Conservation (phyloP, 2,329 filamentous ascomycete species). For the Trichoderma hamatum region DNA sequence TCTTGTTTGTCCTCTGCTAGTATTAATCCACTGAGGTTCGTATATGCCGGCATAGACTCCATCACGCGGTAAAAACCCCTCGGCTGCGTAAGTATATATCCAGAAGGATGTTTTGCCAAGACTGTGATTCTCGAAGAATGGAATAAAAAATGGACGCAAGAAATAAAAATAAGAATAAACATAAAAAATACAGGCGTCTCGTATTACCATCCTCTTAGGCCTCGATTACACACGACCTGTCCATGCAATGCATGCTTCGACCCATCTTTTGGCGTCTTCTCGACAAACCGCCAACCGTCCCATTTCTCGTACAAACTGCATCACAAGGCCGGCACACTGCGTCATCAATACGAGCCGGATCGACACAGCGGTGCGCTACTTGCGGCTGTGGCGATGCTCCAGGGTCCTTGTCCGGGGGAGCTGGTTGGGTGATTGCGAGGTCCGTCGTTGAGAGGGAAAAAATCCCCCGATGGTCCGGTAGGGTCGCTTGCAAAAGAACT, state of each 20-base stretch:
- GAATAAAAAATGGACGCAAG: neutral
- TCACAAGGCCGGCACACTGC: slow-evolving; percentile 24
- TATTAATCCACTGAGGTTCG: slow-evolving; percentile 6
- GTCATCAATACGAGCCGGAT: slow-evolving; percentile 28
- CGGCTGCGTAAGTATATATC: neutral
- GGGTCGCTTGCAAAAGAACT: neutral
- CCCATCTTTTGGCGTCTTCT: neutral
- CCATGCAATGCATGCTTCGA: neutral
- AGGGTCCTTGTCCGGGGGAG: slow-evolving; percentile 9
- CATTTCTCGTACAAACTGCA: slow-evolving; percentile 23
- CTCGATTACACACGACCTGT: neutral
- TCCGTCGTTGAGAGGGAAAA: neutral
- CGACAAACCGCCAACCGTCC: slow-evolving; percentile 8
- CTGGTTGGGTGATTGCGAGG: slow-evolving; percentile 9
- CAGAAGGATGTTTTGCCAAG: neutral
- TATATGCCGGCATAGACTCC: slow-evolving; percentile 20
- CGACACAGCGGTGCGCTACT: slow-evolving; percentile 16
- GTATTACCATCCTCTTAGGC: neutral
- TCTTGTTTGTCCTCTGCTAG: neutral
- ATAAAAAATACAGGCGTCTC: neutral
- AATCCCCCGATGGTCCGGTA: slow-evolving; percentile 17
- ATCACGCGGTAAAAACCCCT: neutral
- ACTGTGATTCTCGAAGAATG: neutral
- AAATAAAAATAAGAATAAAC: neutral
- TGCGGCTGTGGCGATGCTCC: slow-evolving; percentile 23